Conservation (phyloP, 2,329 filamentous ascomycete species). For the Cercospora citrullina region DNA sequence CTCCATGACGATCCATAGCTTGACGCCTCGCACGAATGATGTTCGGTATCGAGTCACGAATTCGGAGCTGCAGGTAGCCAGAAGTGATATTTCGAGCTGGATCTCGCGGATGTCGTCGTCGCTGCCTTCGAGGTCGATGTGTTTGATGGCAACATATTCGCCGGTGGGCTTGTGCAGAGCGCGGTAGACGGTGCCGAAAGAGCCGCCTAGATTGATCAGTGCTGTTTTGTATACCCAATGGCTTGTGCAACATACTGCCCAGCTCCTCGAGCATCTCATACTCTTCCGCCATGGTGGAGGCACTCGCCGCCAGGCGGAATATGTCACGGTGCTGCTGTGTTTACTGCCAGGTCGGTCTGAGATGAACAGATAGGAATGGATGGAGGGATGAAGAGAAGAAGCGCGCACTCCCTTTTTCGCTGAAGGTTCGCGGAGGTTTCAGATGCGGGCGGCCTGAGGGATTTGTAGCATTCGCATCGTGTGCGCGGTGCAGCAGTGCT, state of each 20-base stretch:
- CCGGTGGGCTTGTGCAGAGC: conserved; percentile 88
- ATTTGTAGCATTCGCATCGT: conserved; percentile 1
- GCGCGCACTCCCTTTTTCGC: background rate
- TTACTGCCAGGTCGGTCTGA: conserved; percentile 7
- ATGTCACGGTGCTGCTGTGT: conserved; percentile 16
- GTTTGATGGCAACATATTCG: conserved; percentile 91
- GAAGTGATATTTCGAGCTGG: conserved; percentile 91
- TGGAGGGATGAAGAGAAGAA: conserved; percentile 2
- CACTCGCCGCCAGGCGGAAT: conserved; percentile 15
- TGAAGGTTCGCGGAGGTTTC: conserved; percentile 13
- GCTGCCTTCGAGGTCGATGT: conserved; percentile 99
- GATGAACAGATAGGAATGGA: conserved; percentile 21
- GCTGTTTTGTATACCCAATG: background rate
- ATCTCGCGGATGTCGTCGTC: conserved; percentile 98
- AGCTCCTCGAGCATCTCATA: conserved; percentile 97
- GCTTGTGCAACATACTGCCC: conserved; percentile 66
- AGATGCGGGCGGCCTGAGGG: conserved; percentile 7
- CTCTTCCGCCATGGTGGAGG: conserved; percentile 65
- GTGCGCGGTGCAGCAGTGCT: background rate
- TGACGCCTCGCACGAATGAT: conserved; percentile 92
- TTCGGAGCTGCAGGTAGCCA: conserved; percentile 91
- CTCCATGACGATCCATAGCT: conserved; percentile 99
- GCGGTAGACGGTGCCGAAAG: conserved; percentile 96
- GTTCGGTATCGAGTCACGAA: conserved; percentile 96
- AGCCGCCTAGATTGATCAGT: conserved; percentile 64